Evolutionary conservation across 306 rosid genomes (phyloP), one percentile per base, ranked within the genome.

Genomic region (Vicia villosa): DNA sequence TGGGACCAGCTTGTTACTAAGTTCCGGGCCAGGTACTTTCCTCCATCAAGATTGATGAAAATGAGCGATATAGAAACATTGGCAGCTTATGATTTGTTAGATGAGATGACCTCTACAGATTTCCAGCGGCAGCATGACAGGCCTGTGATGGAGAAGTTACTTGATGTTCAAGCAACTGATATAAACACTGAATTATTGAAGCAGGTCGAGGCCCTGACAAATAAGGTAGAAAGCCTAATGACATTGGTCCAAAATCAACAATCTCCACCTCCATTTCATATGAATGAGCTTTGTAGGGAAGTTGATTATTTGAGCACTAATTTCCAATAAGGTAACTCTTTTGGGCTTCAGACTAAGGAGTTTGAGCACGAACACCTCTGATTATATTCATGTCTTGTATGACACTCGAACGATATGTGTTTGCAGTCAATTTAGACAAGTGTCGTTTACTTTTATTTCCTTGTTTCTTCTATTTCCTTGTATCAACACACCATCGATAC

Each of bases 61-160:
- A 9, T 10, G 28, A 61, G 8, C 5, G 47, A 37, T 8, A 61
- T 61, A 37, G 4, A 4, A 7, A 5, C 4, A 10, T 61, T 61
- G 10, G 8, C 47, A 24, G 43, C 64, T 58, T 58, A 58, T 58
- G 64, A 32, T 58, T 58, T 58, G 42, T 11, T 58, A 7, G 43
- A 7, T 58, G 43, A 30, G 13, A 15, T 58, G 42, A 6, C 5
- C 43, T 30, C n/a, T 6, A 58, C 15, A 14, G 3, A 6, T 30
- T 30, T 30, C 64, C 64, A 3, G 14, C 0, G 12, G 37, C 42
- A 58, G 60, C 15, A n/a, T n/a, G n/a, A n/a, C n/a, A n/a, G n/a
- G n/a, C n/a, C n/a, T 22, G 12, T 10, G 0, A 3, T n/a, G n/a
- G 28, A 52, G 2, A 52, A 15, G 32, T 5, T 12, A 19, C 20